phyloP scores from a whole-genome alignment of 768 basidiomycete species.

The Pholiota molesta region DNA sequence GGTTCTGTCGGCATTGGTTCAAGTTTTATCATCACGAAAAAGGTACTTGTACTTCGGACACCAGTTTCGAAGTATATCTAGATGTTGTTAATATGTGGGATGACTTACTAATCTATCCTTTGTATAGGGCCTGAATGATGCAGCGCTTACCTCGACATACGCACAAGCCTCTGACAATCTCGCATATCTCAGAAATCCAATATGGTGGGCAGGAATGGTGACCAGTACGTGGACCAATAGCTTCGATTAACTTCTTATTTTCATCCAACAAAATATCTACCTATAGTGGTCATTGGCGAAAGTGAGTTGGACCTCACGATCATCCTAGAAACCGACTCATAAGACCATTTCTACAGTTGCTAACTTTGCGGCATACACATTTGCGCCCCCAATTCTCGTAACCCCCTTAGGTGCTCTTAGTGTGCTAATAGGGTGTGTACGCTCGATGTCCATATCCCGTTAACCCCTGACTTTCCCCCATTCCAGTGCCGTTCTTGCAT shows the following conservation, averaged over 20 bases:
- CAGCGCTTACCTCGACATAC: constrained; percentile 54
- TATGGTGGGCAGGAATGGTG: constrained; percentile 97
- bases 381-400: constrained; percentile 97
- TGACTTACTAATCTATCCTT: not conserved
- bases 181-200: constrained; percentile 85
- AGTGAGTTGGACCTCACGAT: constrained; percentile 42
- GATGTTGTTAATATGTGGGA: not conserved
- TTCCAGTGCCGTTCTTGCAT: constrained; percentile 87
- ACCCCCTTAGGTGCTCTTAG: constrained; percentile 96
- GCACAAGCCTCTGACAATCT: constrained; percentile 80
- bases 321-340: constrained; percentile 4
- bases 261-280: constrained; percentile 2
- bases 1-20: constrained; percentile 89
- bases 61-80: not conserved
- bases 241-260: constrained; percentile 1
- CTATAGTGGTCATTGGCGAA: constrained; percentile 89
- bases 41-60: constrained; percentile 50
- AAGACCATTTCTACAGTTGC: constrained; percentile 50
- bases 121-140: constrained; percentile 84
- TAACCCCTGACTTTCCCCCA: constrained; percentile 4
- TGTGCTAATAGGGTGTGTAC: constrained; percentile 89
- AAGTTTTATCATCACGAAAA: constrained; percentile 99
- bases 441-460: not conserved
- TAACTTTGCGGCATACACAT: constrained; percentile 96
- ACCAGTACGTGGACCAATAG: constrained; percentile 66